phyloP scores from a whole-genome alignment of 2,329 filamentous ascomycete genomes.

The Sporothrix curviconia region DNA sequence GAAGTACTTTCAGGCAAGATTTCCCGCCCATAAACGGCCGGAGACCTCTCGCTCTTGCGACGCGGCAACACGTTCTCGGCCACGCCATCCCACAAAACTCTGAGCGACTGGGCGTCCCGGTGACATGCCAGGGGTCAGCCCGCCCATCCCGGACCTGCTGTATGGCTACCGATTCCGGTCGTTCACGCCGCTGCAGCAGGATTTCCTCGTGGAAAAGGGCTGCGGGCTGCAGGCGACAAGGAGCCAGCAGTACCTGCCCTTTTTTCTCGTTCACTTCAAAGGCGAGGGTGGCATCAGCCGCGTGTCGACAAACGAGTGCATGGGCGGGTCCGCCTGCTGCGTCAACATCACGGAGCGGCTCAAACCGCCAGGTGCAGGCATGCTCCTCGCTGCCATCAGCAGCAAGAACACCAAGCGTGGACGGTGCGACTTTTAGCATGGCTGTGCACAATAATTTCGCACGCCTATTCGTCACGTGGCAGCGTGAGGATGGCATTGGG shows the following conservation, averaged over 20 bases:
- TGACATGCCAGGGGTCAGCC: no score
- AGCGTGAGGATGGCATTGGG: constrained; percentile 27
- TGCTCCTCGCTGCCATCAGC: constrained; percentile 13
- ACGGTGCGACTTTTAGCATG: constrained; percentile 28
- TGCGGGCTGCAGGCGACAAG: background rate
- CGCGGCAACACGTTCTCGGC: no score
- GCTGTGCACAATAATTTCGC: constrained; percentile 30
- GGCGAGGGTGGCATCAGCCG: constrained; percentile 28
- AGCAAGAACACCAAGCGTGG: constrained; percentile 11
- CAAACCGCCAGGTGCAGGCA: constrained; percentile 19
- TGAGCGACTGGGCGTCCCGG: no score
- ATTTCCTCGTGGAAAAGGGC: background rate
- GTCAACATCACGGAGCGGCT: constrained; percentile 26
- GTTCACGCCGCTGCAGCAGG: background rate
- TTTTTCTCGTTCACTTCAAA: constrained; percentile 28
- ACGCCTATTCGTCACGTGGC: constrained; percentile 31
- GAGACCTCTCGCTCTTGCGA: no score
- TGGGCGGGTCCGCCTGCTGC: constrained; percentile 27
- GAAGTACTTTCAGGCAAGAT: no score
- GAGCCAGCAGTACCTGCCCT: constrained; percentile 17
- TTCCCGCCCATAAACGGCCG: no score
- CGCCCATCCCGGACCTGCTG: background rate
- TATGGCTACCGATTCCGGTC: background rate
- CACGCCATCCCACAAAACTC: no score
- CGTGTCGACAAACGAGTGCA: constrained; percentile 32